These are phyloP conservation scores for Diddensiella caesifluorescens DNA, from an alignment of 805 yeast species.

Conservation along the genomic window DNA sequence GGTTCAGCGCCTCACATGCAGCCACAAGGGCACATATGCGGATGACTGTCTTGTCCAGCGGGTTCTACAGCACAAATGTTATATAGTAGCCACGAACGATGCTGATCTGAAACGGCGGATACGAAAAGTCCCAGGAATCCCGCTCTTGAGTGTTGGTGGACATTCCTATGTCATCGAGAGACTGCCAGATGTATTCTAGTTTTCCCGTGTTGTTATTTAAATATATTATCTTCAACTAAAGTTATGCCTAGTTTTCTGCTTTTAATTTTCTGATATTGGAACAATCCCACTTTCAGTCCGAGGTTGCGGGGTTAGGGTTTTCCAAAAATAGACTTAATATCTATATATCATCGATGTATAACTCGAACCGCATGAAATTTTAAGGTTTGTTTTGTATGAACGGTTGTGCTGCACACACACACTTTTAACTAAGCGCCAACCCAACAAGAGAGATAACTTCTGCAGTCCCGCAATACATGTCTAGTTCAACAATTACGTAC, in stretches of 20 bases:
- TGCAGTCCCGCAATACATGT: no score
- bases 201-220: neutral
- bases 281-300: neutral
- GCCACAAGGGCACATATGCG: constrained; percentile 95
- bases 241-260: no score
- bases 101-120: constrained; percentile 92
- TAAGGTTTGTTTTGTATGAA: no score
- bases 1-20: constrained; percentile 76
- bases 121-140: constrained; percentile 95
- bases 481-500: no score
- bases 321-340: no score
- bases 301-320: no score
- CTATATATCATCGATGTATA: no score
- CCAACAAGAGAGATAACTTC: no score
- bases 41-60: constrained; percentile 95
- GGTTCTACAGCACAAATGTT: constrained; percentile 94
- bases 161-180: constrained; percentile 90
- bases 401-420: no score
- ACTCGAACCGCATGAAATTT: no score
- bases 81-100: constrained; percentile 96
- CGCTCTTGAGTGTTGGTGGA: constrained; percentile 93
- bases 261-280: no score
- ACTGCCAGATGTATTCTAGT: constrained; percentile 71
- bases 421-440: no score
- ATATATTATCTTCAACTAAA: neutral